Conservation (phyloP, 1,284 basidiomycete species). For the Macrocystidia cucumis region DNA sequence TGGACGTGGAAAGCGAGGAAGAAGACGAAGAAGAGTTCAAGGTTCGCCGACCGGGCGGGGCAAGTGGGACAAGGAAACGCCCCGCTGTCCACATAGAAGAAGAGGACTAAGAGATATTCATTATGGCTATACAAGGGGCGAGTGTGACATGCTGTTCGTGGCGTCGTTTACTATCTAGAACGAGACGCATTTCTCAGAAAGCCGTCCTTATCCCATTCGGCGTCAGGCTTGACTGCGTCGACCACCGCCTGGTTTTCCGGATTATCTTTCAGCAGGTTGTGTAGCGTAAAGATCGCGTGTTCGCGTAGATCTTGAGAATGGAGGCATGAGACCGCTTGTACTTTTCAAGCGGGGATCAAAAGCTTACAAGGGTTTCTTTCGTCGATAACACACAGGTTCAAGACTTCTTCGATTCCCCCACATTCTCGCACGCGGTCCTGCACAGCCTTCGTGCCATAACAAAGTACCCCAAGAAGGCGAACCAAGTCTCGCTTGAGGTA, state of each 20-base stretch:
- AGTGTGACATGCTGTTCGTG: no score
- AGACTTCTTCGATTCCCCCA: conserved; percentile 72
- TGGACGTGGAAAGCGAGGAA: conserved; percentile 75
- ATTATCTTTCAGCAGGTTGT: conserved; percentile 72
- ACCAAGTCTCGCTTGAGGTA: conserved; percentile 83
- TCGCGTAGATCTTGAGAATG: conserved; percentile 69
- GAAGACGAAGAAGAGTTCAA: conserved; percentile 60
- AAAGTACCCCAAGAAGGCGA: conserved; percentile 70
- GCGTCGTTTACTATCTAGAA: no score
- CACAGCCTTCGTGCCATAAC: conserved; percentile 49
- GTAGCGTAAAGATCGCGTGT: conserved; percentile 80
- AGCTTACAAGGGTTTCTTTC: conserved; percentile 80
- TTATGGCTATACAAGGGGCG: neutral
- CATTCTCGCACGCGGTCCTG: conserved; percentile 68
- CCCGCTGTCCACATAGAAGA: conserved; percentile 53
- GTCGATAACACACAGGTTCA: conserved; percentile 84
- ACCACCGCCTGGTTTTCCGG: conserved; percentile 75
- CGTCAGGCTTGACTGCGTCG: conserved; percentile 57
- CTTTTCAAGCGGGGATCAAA: conserved; percentile 4
- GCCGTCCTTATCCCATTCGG: conserved; percentile 52
- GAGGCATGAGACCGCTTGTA: conserved; percentile 7
- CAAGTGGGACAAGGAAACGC: conserved; percentile 44
- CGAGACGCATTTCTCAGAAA: conserved; percentile 32
- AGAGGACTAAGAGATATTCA: conserved; percentile 34
- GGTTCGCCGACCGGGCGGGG: conserved; percentile 43